Percentiles rank a stretch among this genome's conserved stretches.
Conservation (phyloP, 2,329 filamentous ascomycete genomes). For the Paraconiothyrium brasiliense region DNA sequence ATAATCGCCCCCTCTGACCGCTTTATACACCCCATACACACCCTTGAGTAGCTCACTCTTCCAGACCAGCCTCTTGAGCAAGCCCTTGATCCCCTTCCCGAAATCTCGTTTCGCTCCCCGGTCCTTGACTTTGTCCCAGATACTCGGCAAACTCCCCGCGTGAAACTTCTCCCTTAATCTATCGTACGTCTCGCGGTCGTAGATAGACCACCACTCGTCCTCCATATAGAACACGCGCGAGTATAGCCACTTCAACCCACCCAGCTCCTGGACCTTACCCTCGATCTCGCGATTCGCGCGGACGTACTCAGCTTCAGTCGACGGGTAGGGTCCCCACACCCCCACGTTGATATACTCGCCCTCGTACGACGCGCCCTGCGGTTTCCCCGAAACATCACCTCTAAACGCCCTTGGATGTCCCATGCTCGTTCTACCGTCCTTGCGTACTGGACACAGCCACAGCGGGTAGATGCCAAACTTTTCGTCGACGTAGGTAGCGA, state of each 20-base stretch:
- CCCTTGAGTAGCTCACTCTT: constrained; percentile 46
- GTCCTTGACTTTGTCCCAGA: constrained; percentile 72
- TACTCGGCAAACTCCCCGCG: constrained; percentile 69
- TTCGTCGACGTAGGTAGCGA: constrained; percentile 61
- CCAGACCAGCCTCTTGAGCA: constrained; percentile 35
- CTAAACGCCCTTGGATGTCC: constrained; percentile 33
- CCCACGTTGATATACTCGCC: constrained; percentile 55
- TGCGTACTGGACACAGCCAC: constrained; percentile 65
- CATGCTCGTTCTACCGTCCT: constrained; percentile 43
- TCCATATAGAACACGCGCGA: constrained; percentile 85
- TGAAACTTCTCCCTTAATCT: constrained; percentile 69
- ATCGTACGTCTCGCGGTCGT: constrained; percentile 70
- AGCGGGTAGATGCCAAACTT: constrained; percentile 63
- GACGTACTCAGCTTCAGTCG: constrained; percentile 67
- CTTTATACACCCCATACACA: constrained; percentile 51
- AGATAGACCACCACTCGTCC: constrained; percentile 73
- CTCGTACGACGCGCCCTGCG: constrained; percentile 20
- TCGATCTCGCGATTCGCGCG: constrained; percentile 76
- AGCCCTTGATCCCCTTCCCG: constrained; percentile 31
- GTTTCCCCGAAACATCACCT: constrained; percentile 16
- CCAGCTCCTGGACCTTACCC: constrained; percentile 71
- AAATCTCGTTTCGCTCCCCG: constrained; percentile 40
- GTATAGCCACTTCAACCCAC: constrained; percentile 88
- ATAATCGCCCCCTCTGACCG: constrained; percentile 44
- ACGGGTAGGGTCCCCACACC: constrained; percentile 80